Evolutionary conservation across 208 protist genomes (phyloP).

Genomic region (Zelonia costaricensis): DNA sequence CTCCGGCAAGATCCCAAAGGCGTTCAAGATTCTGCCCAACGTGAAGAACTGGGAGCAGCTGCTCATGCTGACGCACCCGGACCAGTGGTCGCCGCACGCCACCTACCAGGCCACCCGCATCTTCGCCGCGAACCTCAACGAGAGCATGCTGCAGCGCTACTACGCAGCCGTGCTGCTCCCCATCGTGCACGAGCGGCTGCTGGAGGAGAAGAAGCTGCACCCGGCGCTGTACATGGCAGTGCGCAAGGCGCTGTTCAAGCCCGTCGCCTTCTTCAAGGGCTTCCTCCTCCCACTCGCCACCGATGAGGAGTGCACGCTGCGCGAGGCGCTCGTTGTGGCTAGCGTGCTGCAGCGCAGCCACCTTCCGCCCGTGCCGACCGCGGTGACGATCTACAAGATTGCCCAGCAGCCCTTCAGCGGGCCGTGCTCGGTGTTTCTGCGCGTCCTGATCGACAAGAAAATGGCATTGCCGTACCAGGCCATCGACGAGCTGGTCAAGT

Average conservation of each 20-base stretch:
- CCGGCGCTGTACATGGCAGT: conserved; percentile 98
- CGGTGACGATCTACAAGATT: conserved; percentile 95
- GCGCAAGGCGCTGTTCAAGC: conserved; percentile 98
- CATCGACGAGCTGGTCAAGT: conserved; percentile 94
- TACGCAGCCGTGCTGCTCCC: conserved; percentile 98
- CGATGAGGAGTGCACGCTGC: conserved; percentile 93
- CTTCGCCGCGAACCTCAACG: conserved; percentile 97
- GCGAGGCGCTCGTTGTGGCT: conserved; percentile 95
- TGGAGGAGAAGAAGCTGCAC: conserved; percentile 95
- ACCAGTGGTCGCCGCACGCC: conserved; percentile 95
- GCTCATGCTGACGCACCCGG: conserved; percentile 95
- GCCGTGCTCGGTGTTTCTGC: conserved; percentile 94
- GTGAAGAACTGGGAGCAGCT: conserved; percentile 98
- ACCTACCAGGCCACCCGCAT: conserved; percentile 96
- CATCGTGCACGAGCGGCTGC: conserved; percentile 82
- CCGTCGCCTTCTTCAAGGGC: conserved; percentile 99
- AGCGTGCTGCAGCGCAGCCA: conserved; percentile 93
- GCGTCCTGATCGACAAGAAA: conserved; percentile 98
- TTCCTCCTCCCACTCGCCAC: conserved; percentile 97
- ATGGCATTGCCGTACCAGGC: conserved; percentile 97
- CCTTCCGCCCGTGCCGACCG: conserved; percentile 90
- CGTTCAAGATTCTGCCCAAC: conserved; percentile 98
- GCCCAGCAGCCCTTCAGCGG: conserved; percentile 92
- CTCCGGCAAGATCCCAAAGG: conserved; percentile 99
- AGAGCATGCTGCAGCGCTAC: conserved; percentile 96